A percentile compares a stretch with the other conserved stretches of the same genome.
These are phyloP conservation scores for Erysimum pusillum DNA, from an alignment of 441 rosid genomes.

Conservation along the genomic window DNA sequence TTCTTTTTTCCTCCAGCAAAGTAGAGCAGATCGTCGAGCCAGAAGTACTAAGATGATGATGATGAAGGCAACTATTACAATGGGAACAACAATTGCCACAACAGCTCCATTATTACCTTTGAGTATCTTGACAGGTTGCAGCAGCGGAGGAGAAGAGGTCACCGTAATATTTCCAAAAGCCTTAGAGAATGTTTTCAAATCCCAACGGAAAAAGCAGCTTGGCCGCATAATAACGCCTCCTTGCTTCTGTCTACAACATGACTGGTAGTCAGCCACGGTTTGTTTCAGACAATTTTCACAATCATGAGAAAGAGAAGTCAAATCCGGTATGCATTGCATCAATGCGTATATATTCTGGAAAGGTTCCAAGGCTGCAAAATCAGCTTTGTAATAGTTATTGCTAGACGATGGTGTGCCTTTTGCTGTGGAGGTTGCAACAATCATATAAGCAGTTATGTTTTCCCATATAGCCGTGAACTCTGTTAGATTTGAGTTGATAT, in stretches of 20 bases:
- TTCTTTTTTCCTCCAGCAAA: conserved; percentile 1
- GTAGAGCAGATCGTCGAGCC: not conserved
- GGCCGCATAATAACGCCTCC: no score
- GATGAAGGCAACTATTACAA: not conserved
- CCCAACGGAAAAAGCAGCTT: not conserved
- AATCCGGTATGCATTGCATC: conserved; percentile 56
- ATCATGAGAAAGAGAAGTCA: conserved; percentile 32
- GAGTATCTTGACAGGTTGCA: not conserved
- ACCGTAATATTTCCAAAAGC: conserved; percentile 7
- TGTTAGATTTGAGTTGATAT: not conserved
- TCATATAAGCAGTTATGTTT: conserved; percentile 19
- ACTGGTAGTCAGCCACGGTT: no score
- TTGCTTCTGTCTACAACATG: conserved; percentile 43
- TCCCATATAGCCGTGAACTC: conserved; percentile 34
- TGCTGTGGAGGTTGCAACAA: conserved; percentile 39
- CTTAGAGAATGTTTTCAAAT: conserved; percentile 28
- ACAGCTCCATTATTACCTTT: not conserved
- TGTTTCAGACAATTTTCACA: conserved; percentile 45
- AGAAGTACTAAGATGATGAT: not conserved
- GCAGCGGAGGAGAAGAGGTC: not conserved
- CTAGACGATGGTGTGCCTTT: conserved; percentile 26
- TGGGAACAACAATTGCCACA: conserved; percentile 1
- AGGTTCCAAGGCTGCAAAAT: not conserved
- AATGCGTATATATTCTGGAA: conserved; percentile 42
- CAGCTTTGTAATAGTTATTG: conserved; percentile 35